Evolutionary conservation across 139 green algal genomes (phyloP).

Genomic region (Chlorella sp.): DNA sequence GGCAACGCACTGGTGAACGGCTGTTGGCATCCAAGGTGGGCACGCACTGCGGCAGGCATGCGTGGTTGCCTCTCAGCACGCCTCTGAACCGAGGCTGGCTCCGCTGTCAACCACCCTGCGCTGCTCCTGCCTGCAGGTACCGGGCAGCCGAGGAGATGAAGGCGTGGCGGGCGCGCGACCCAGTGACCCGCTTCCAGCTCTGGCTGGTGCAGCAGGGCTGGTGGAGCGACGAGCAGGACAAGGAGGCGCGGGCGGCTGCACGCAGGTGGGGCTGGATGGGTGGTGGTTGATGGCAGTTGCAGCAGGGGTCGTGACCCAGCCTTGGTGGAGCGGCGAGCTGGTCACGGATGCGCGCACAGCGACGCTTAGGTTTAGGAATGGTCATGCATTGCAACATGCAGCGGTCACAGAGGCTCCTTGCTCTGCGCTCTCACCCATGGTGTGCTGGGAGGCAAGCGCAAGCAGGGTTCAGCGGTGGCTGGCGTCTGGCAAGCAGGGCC

Average conservation of each 20-base stretch:
- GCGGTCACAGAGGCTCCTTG: no score
- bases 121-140: slow-evolving; percentile 76
- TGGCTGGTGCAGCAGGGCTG: slow-evolving; percentile 69
- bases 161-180: slow-evolving; percentile 81
- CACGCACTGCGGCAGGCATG: no score
- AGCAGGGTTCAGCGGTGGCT: no score
- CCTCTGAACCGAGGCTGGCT: not conserved
- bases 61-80: not conserved
- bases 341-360: no score
- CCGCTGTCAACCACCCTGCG: not conserved
- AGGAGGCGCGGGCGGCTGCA: slow-evolving; percentile 42
- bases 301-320: not conserved
- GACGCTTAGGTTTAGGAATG: no score
- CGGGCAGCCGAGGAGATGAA: slow-evolving; percentile 80
- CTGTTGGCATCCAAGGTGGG: no score
- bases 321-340: no score
- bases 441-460: no score
- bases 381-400: no score
- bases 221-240: slow-evolving; percentile 64
- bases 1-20: no score
- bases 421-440: no score
- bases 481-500: no score
- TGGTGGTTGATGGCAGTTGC: not conserved
- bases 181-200: slow-evolving; percentile 76
- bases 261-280: not conserved